phyloP scores from a whole-genome alignment of 345 rosid species.

The Pistacia atlantica region DNA sequence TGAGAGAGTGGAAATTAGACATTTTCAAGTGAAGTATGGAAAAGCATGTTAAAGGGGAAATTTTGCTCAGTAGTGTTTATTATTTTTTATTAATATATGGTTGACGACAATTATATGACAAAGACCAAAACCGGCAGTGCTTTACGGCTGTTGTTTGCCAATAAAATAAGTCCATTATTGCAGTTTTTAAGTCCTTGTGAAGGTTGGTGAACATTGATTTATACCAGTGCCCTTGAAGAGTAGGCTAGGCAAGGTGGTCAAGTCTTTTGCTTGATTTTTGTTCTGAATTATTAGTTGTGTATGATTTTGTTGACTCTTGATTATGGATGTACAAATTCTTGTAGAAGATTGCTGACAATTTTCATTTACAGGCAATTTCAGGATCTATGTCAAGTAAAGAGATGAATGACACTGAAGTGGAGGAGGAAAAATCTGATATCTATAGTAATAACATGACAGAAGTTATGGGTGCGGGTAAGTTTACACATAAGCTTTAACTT shows the following conservation, averaged over 20 bases:
- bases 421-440: constrained; percentile 68
- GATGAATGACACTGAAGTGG: constrained; percentile 44
- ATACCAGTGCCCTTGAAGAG: constrained; percentile 7
- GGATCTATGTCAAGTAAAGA: constrained; percentile 64
- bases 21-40: background rate
- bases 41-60: no score
- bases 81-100: no score
- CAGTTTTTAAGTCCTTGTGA: no score
- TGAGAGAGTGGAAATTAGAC: background rate
- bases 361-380: constrained; percentile 55
- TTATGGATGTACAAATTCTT: background rate
- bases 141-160: no score
- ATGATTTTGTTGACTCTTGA: background rate
- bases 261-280: background rate
- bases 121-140: no score
- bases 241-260: background rate
- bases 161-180: no score
- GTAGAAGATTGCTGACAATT: background rate
- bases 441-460: constrained; percentile 92
- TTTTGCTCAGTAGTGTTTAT: no score
- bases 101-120: no score
- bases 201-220: background rate
- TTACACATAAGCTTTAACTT: constrained; percentile 12
- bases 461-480: constrained; percentile 97
- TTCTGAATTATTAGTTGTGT: background rate